A percentile compares a stretch with the other conserved stretches of the same genome.
These are phyloP conservation scores for Cryptosporidium sp. DNA, from an alignment of 169 alveolate genomes.

Conservation along the genomic window DNA sequence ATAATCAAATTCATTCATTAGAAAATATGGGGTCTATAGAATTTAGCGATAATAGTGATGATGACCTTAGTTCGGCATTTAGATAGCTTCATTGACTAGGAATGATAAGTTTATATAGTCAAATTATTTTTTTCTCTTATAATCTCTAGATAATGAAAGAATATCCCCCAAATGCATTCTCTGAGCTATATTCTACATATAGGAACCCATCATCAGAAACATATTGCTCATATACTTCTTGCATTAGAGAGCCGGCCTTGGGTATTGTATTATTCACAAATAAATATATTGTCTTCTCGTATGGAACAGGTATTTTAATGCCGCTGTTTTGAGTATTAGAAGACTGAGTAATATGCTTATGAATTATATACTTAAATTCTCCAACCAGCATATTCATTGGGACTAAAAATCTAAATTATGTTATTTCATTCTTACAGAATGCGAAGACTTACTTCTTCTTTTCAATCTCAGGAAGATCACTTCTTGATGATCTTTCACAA, in stretches of 20 bases:
- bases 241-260: constrained; percentile 84
- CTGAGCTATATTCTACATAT: constrained; percentile 86
- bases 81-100: background rate
- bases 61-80: constrained; percentile 70
- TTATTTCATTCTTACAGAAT: constrained; percentile 20
- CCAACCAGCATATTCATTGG: constrained; percentile 90
- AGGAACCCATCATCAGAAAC: constrained; percentile 87
- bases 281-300: constrained; percentile 84
- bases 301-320: constrained; percentile 76
- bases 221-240: constrained; percentile 86
- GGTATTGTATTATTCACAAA: constrained; percentile 86
- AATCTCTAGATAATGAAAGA: background rate
- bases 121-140: background rate
- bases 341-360: constrained; percentile 84
- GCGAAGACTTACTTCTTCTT: constrained; percentile 79
- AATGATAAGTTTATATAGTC: background rate
- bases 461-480: constrained; percentile 81
- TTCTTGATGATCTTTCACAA: constrained; percentile 83
- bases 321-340: constrained; percentile 75
- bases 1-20: background rate
- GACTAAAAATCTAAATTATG: constrained; percentile 83
- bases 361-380: constrained; percentile 89
- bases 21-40: constrained; percentile 8
- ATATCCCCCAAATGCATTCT: constrained; percentile 82
- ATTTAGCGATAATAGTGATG: constrained; percentile 59